A percentile compares a stretch with the other conserved stretches of the same genome.
Conservation (phyloP, 257 asterid genomes). For the Lantana camara region DNA sequence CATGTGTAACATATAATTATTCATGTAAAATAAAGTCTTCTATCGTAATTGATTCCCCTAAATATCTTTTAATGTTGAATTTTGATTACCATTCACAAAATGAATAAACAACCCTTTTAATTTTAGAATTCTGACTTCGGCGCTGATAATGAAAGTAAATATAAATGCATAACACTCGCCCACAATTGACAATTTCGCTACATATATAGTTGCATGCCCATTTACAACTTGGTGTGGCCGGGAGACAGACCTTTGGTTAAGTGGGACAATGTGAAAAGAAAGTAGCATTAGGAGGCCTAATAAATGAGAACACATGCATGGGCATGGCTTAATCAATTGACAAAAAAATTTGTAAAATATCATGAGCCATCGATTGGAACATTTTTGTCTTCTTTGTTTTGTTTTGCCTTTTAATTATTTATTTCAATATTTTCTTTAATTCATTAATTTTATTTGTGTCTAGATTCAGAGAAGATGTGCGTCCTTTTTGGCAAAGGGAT, state of each 20-base stretch:
- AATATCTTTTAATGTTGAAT: too few species aligned
- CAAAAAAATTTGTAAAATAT: conserved; percentile 30
- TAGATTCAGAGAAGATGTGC: conserved; percentile 36
- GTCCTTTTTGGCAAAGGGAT: conserved; percentile 20
- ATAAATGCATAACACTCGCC: too few species aligned
- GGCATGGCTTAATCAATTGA: conserved; percentile 16
- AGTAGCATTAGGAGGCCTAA: conserved; percentile 20
- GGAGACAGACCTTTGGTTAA: not conserved
- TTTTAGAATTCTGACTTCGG: too few species aligned
- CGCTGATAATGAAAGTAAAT: too few species aligned
- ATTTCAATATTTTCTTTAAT: not conserved
- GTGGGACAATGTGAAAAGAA: conserved; percentile 33
- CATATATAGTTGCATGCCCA: not conserved
- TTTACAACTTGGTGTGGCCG: conserved; percentile 11
- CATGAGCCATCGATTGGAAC: conserved; percentile 36
- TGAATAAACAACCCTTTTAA: too few species aligned
- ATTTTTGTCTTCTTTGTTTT: conserved; percentile 31
- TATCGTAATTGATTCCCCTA: too few species aligned
- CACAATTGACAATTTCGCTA: not conserved
- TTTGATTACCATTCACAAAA: too few species aligned
- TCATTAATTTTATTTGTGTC: conserved; percentile 26
- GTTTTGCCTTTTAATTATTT: not conserved
- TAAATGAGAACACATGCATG: conserved; percentile 56
- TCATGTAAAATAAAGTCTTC: too few species aligned
- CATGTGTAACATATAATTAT: too few species aligned